Base-by-base conservation (phyloP, 352 stramenopile genomes). In the Globisporangium perplexum region DNA sequence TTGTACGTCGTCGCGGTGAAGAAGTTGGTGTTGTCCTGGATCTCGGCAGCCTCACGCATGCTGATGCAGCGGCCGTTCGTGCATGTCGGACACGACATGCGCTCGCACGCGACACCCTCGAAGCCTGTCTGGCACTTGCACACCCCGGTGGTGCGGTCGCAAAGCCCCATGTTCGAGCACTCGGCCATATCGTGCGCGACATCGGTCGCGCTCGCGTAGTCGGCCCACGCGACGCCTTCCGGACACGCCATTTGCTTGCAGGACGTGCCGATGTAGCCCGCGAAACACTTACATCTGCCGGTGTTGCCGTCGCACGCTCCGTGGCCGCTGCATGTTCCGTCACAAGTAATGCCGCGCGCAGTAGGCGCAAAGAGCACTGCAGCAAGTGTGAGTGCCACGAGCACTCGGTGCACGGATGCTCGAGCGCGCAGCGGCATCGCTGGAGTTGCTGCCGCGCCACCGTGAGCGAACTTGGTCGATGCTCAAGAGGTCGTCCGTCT, bases 241-340 rank as follows among this genome's bases (percentile, higher is more conserved):
- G 78, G 78, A 60, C 81, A 91, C 24, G 69, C 59, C 53, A 56
- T 65, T 0, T 59, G 69, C 38, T 74, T 72, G 59, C 83, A 93
- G 0, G 82, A 83, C 14, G 68, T 65, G 46, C 88, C 89, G 39
- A 75, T 76, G 65, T 78, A 95, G 1, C 77, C 78, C 20, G 69
- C 68, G 50, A 90, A 96, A 65, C 90, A 97, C 8, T 61, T 62
- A 61, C 89, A 97, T 8, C 75, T 67, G 24, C 90, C 91, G 0
- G 72, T 83, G 0, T 63, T 35, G 12, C 47, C 33, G 57, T 85
- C 69, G 20, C 47, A 90, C 0, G 66, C 66, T 20, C 77, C 80
- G 42, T 87, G 71, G 11, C 89, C 90, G 35, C 74, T 95, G 65
- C 92, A 98, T 53, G 84, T 85, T 70, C 80, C 80, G 50, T 87